phyloP scores from a whole-genome alignment of 1,284 basidiomycete species.

The Cryptococcus floricola region DNA sequence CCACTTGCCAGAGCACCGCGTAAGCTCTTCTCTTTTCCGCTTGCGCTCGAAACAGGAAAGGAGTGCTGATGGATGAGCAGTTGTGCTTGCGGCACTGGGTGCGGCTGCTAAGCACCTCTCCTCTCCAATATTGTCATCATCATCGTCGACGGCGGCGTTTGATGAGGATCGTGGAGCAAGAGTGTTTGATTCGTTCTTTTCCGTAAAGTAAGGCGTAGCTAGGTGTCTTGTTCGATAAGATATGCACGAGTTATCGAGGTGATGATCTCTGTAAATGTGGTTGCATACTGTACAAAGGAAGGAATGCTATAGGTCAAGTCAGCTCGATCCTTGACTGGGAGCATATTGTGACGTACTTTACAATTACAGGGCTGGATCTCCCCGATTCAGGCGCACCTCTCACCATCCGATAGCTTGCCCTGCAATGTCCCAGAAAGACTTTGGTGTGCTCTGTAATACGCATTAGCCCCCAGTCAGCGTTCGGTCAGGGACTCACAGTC shows the following conservation, averaged over 20 bases:
- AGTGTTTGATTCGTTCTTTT: neutral
- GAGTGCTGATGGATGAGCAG: neutral
- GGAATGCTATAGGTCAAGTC: too few species aligned
- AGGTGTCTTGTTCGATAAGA: too few species aligned
- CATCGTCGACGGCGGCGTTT: neutral
- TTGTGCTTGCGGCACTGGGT: slow-evolving; percentile 7
- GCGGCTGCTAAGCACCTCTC: slow-evolving; percentile 8
- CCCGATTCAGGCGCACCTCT: too few species aligned
- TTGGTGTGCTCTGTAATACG: slow-evolving; percentile 3
- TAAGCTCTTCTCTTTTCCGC: slow-evolving; percentile 4
- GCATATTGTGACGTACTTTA: too few species aligned
- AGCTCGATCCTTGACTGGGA: too few species aligned
- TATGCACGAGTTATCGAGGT: too few species aligned
- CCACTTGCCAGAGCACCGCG: slow-evolving; percentile 10
- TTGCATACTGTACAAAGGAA: too few species aligned
- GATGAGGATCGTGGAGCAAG: neutral
- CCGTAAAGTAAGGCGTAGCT: neutral
- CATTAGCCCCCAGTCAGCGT: too few species aligned
- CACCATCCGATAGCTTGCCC: neutral
- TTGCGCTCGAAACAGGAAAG: neutral
- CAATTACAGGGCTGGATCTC: too few species aligned
- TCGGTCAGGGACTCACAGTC: too few species aligned
- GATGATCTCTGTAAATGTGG: too few species aligned
- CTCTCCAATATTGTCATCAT: neutral
- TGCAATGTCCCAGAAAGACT: neutral